Conservation (phyloP, 495 filamentous ascomycete genomes). For the Ramalina intermedia region DNA sequence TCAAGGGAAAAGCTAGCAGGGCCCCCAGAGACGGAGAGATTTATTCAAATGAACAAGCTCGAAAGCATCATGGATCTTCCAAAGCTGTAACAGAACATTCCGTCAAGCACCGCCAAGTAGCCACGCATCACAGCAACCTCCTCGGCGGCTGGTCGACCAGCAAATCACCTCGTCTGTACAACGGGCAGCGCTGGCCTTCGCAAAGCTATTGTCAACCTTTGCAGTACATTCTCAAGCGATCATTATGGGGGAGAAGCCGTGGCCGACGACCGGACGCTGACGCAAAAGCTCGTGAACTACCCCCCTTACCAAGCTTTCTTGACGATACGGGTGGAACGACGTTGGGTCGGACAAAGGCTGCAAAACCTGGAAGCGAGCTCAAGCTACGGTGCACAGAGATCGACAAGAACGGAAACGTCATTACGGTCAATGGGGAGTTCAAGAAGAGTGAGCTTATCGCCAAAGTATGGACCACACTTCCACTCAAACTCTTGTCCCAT, state of each 20-base stretch:
- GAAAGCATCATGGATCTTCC: too few species aligned
- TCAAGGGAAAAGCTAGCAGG: too few species aligned
- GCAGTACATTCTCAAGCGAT: conserved; percentile 37
- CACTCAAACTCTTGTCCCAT: not conserved
- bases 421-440: conserved; percentile 89
- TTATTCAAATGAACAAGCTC: too few species aligned
- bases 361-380: conserved; percentile 65
- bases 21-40: too few species aligned
- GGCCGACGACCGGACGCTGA: conserved; percentile 6
- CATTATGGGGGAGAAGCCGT: conserved; percentile 32
- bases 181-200: not conserved
- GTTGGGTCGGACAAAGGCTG: conserved; percentile 45
- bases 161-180: not conserved
- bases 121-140: not conserved
- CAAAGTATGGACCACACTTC: conserved; percentile 45
- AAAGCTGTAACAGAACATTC: too few species aligned
- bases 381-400: conserved; percentile 88
- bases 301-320: conserved; percentile 28
- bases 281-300: conserved; percentile 35
- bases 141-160: not conserved
- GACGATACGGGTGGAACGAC: conserved; percentile 33
- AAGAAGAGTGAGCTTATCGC: conserved; percentile 93
- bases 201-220: conserved; percentile 29
- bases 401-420: conserved; percentile 83
- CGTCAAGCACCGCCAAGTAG: not conserved